These are phyloP conservation scores for Ciborinia camelliae DNA, from an alignment of 2,329 filamentous ascomycete genomes.

Conservation along the genomic window DNA sequence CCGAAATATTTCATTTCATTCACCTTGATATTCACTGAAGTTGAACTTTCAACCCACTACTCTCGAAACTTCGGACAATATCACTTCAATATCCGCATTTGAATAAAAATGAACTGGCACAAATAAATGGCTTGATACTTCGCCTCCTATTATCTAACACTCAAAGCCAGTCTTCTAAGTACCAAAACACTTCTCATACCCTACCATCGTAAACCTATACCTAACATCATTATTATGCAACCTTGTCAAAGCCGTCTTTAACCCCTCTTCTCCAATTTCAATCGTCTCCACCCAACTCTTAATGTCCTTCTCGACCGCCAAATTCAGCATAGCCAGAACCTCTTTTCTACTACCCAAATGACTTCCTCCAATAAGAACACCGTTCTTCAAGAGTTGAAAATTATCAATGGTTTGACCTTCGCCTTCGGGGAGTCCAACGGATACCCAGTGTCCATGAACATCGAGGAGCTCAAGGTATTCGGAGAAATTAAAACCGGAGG, in stretches of 20 bases:
- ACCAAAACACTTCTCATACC: constrained; percentile 64
- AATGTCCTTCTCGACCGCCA: constrained; percentile 67
- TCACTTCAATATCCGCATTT: background rate
- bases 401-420: constrained; percentile 68
- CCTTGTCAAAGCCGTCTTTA: constrained; percentile 65
- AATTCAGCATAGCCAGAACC: constrained; percentile 67
- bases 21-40: too few species aligned
- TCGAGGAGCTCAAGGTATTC: constrained; percentile 77
- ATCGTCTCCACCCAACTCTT: constrained; percentile 71
- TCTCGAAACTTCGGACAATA: background rate
- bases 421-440: constrained; percentile 75
- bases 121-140: background rate
- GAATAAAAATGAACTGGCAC: background rate
- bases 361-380: constrained; percentile 66
- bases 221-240: constrained; percentile 69
- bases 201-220: constrained; percentile 69
- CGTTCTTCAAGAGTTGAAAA: constrained; percentile 72
- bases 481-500: constrained; percentile 62
- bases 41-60: background rate
- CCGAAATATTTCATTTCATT: too few species aligned
- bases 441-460: constrained; percentile 77
- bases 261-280: constrained; percentile 65
- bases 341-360: constrained; percentile 69
- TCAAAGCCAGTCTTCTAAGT: constrained; percentile 12
- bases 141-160: background rate